Evolutionary conservation across 2,329 filamentous ascomycete species (phyloP).

Genomic region (Kalmusia sp.): DNA sequence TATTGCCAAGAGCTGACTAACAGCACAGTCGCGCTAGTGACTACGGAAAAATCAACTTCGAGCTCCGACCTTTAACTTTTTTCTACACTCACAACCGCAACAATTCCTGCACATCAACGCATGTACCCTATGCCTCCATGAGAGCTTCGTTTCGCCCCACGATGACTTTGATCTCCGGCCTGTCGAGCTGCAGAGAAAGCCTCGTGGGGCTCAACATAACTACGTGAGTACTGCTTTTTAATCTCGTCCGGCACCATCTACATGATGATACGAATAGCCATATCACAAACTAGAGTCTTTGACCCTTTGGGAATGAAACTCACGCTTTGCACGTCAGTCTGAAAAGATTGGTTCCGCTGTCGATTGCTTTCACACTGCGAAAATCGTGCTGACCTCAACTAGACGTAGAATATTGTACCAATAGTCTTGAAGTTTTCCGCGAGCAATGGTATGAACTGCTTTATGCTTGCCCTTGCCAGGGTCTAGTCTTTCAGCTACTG

Average conservation of each 20-base stretch:
- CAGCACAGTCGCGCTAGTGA: slow-evolving; percentile 17
- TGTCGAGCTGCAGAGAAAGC: neutral
- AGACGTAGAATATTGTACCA: slow-evolving; percentile 1
- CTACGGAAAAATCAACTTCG: slow-evolving; percentile 26
- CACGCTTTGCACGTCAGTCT: slow-evolving; percentile 53
- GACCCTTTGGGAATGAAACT: slow-evolving; percentile 53
- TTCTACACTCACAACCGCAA: slow-evolving; percentile 10
- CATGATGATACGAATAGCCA: slow-evolving; percentile 52
- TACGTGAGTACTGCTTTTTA: slow-evolving; percentile 17
- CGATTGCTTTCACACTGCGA: neutral
- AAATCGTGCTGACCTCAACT: slow-evolving; percentile 22
- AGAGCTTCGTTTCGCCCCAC: neutral
- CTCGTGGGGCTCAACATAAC: neutral
- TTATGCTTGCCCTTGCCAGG: neutral
- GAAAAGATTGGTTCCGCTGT: slow-evolving; percentile 30
- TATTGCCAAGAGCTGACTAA: slow-evolving; percentile 3
- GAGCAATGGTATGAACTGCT: neutral
- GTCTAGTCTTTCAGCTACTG: neutral
- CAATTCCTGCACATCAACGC: neutral
- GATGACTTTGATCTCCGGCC: neutral
- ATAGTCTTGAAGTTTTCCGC: neutral
- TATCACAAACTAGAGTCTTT: slow-evolving; percentile 56
- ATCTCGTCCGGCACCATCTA: slow-evolving; percentile 17
- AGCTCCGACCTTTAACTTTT: slow-evolving; percentile 28
- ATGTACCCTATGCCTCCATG: neutral